Base-by-base conservation (phyloP, 192 early-diverging fungal genomes). In the Chytriomyces sp. region DNA sequence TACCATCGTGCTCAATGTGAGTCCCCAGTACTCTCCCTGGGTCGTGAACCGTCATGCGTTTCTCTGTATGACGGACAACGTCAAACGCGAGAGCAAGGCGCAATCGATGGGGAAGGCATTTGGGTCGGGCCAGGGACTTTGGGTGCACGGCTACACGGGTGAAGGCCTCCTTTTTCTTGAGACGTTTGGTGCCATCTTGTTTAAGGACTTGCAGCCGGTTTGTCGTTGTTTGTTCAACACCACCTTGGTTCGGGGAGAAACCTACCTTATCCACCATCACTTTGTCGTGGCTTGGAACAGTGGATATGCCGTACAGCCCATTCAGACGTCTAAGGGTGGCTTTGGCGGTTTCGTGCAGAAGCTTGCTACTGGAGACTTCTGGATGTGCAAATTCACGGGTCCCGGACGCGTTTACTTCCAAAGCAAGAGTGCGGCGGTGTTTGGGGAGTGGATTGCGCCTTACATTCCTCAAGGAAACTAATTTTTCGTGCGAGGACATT, bases 211-310 rank as follows among this genome's bases (percentile, higher is more conserved):
- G 58, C n/a, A n/a, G n/a, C n/a, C n/a, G n/a, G n/a, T n/a, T n/a
- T n/a, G n/a, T n/a, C n/a, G n/a, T n/a, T n/a, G n/a, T n/a, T n/a
- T n/a, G n/a, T n/a, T n/a, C n/a, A n/a, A n/a, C n/a, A n/a, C n/a
- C n/a, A n/a, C n/a, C n/a, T n/a, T n/a, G n/a, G n/a, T n/a, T n/a
- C n/a, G n/a, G n/a, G 58, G 58, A 8, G 58, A 60, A 34, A 34
- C 6, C 33, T 60, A 60, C 32, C 37, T 33, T 60, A 30, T 60
- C 31, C 22, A 60, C 32, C 58, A 60, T 12, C 22, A 60, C 8
- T 60, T 60, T 34, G 58, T 60, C 37, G 58, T 60, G 17, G 58
- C 58, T 36, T 60, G 58, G 58, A 60, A 60, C 33, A n/a, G n/a
- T 25, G 22, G 7, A 22, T 19, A 56, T 30, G n/a, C 0, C 0